These are phyloP conservation scores for Yamadazyma blattariae DNA, from an alignment of 1,139 yeast genomes.

Conservation along the genomic window DNA sequence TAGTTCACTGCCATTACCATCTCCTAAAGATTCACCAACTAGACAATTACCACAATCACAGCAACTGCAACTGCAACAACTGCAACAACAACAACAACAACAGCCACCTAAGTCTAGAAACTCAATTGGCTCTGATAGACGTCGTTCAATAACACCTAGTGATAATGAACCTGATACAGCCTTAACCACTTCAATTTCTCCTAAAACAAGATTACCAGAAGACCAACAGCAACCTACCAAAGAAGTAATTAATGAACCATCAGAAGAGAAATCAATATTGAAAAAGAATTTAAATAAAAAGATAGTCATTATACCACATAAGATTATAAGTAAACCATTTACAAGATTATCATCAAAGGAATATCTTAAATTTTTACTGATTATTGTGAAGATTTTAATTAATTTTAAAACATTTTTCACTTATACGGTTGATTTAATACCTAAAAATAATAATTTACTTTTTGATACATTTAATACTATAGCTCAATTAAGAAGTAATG, in stretches of 20 bases:
- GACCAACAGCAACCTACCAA: neutral
- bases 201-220: slow-evolving; percentile 2
- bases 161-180: slow-evolving; percentile 9
- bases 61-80: no score
- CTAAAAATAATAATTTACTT: slow-evolving; percentile 5
- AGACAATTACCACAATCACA: no score
- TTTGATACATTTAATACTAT: slow-evolving; percentile 11
- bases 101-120: neutral
- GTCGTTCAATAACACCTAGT: neutral
- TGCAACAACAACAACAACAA: no score
- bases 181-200: slow-evolving; percentile 5
- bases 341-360: slow-evolving; percentile 38
- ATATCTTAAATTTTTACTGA: slow-evolving; percentile 34
- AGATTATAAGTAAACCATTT: slow-evolving; percentile 42
- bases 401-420: slow-evolving; percentile 34
- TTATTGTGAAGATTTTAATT: slow-evolving; percentile 36
- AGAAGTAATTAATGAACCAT: slow-evolving; percentile 3
- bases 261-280: slow-evolving; percentile 6
- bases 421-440: slow-evolving; percentile 13
- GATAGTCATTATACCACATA: slow-evolving; percentile 42
- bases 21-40: neutral
- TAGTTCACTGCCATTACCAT: slow-evolving; percentile 1
- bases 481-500: slow-evolving; percentile 12
- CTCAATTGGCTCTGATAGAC: neutral
- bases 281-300: slow-evolving; percentile 16